phyloP scores from a whole-genome alignment of 129 eudicot species.

The Tanacetum coccineum region DNA sequence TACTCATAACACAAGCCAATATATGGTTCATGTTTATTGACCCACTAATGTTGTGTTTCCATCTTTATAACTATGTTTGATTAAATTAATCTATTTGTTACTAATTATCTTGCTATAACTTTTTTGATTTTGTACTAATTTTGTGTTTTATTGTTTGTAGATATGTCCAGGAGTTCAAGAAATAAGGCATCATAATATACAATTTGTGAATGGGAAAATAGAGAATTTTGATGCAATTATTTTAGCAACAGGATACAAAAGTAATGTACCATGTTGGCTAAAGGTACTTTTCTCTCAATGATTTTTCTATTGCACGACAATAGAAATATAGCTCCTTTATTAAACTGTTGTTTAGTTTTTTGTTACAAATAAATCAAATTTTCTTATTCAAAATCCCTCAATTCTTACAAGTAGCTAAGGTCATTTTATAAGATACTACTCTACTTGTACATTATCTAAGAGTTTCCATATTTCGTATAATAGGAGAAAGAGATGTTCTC shows the following conservation, averaged over 20 bases:
- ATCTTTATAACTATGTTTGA: no score
- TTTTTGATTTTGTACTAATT: slow-evolving; percentile 1
- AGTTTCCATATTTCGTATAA: not conserved
- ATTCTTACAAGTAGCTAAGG: not conserved
- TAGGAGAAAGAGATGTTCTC: slow-evolving; percentile 89
- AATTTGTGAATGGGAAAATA: slow-evolving; percentile 63
- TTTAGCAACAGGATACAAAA: slow-evolving; percentile 96
- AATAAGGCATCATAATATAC: slow-evolving; percentile 42
- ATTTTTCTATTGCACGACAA: not conserved
- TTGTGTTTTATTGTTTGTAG: slow-evolving; percentile 30
- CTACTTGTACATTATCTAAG: not conserved
- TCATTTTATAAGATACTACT: no score
- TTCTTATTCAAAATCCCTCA: not conserved
- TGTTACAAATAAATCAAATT: not conserved
- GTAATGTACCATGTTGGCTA: slow-evolving; percentile 97
- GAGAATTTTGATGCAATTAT: slow-evolving; percentile 86
- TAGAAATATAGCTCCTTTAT: not conserved
- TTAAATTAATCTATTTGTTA: no score
- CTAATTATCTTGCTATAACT: not conserved
- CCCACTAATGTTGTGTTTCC: no score
- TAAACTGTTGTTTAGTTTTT: no score
- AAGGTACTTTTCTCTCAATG: slow-evolving; percentile 50
- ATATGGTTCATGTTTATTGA: no score
- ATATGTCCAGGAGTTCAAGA: slow-evolving; percentile 53
- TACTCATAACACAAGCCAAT: no score